phyloP scores from a whole-genome alignment of 164 flowering plant species.

The Malania oleifera region DNA sequence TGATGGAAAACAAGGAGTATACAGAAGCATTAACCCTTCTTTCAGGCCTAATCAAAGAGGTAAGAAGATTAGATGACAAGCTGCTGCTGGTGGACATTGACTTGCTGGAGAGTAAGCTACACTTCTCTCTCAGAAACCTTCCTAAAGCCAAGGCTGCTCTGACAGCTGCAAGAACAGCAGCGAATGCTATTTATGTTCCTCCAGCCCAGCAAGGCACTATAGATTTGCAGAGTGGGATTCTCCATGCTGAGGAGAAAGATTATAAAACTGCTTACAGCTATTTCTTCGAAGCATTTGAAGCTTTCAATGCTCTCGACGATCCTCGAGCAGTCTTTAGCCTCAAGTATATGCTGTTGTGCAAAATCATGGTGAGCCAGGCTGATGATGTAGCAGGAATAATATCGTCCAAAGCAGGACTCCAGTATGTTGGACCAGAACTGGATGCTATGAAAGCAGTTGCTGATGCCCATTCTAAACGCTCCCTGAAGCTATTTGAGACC shows the following conservation, averaged over 20 bases:
- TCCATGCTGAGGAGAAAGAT: slow-evolving; percentile 73
- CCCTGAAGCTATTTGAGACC: slow-evolving; percentile 50
- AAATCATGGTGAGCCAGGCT: slow-evolving; percentile 66
- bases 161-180: slow-evolving; percentile 74
- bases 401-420: slow-evolving; percentile 61
- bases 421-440: slow-evolving; percentile 55
- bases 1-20: slow-evolving; percentile 59
- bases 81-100: slow-evolving; percentile 70
- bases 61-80: slow-evolving; percentile 65
- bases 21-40: slow-evolving; percentile 52
- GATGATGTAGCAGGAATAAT: slow-evolving; percentile 67
- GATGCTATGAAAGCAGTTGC: slow-evolving; percentile 80
- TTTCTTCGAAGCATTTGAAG: slow-evolving; percentile 78
- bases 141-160: slow-evolving; percentile 72
- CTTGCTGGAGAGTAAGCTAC: slow-evolving; percentile 64
- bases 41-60: slow-evolving; percentile 52
- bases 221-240: slow-evolving; percentile 71
- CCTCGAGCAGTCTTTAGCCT: slow-evolving; percentile 56
- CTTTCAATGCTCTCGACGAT: slow-evolving; percentile 68
- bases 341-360: slow-evolving; percentile 64
- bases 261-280: slow-evolving; percentile 72
- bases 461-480: slow-evolving; percentile 57
- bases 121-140: slow-evolving; percentile 53
- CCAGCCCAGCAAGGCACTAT: slow-evolving; percentile 73
- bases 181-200: slow-evolving; percentile 73